Evolutionary conservation across 768 basidiomycete genomes (phyloP), one percentile per base, ranked within the genome.

Genomic region (Tephrocybe sp.): DNA sequence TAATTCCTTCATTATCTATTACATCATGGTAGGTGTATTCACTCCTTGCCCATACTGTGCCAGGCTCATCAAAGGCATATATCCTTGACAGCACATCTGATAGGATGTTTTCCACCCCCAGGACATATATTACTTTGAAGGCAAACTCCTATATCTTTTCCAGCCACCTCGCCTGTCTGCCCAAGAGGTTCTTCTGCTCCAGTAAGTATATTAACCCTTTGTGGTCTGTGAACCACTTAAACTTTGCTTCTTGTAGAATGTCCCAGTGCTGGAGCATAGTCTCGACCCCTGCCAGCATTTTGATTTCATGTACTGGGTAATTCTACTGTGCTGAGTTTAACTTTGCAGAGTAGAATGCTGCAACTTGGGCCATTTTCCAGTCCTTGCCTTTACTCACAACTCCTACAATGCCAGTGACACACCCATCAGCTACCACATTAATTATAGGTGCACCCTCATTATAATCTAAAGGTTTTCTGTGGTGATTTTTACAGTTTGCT

Each of bases 11-110:
- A 30, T 56, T 44, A 30, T 50, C 18, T 9, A 45, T 48, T 0
- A 56, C 47, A 42, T 58, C 57, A 33, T 51, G 36, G 11, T 50
- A 48, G 1, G 48, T 56, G 39, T 52, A 58, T 40, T 60, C 57
- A 46, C 54, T 58, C 1, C 28, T 33, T 3, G 61, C 30, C 10
- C 59, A 11, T 12, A 58, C 54, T 1, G 55, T 58, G 3, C 59
- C 61, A 2, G 52, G 42, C 1, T 24, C 23, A 26, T 54, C 48
- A 26, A 54, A 50, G 4, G 57, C 45, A 30, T 59, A 62, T 6
- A 64, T 33, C 0, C 65, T 56, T 0, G 71, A 73, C 8, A 76
- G 53, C 0, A 69, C 62, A 48, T 76, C 70, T 0, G 70, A 64
- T 0, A 64, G 48, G 1, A 57, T 54, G 33, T 60, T 61, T 21